These are phyloP conservation scores for Blakeslea trispora DNA, from an alignment of 371 early-diverging fungal species.

Conservation along the genomic window DNA sequence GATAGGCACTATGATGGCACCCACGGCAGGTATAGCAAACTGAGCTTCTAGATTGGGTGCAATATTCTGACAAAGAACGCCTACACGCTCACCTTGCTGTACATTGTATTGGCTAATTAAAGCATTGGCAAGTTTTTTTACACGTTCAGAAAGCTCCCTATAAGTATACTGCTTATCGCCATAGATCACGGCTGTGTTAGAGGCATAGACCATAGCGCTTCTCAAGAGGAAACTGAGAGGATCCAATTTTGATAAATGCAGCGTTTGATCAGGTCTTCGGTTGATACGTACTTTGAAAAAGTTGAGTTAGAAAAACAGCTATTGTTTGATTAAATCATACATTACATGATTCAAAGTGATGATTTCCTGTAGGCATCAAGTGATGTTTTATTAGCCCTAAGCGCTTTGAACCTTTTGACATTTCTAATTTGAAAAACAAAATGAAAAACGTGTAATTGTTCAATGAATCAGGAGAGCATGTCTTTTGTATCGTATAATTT, in stretches of 20 bases:
- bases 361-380: conserved; percentile 9
- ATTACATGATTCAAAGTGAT: conserved; percentile 19
- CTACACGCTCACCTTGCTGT: conserved; percentile 51
- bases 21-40: conserved; percentile 64
- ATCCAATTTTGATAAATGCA: conserved; percentile 33
- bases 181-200: conserved; percentile 54
- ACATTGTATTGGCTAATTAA: conserved; percentile 30
- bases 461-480: background rate
- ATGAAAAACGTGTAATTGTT: background rate
- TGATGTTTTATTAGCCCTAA: conserved; percentile 14
- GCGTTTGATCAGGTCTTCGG: conserved; percentile 25
- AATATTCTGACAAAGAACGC: conserved; percentile 63
- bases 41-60: conserved; percentile 63
- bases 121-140: conserved; percentile 45
- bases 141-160: conserved; percentile 43
- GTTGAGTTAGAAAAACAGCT: no score
- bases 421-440: background rate
- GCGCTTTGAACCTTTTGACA: conserved; percentile 1
- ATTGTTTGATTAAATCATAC: no score
- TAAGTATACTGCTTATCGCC: conserved; percentile 43
- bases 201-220: conserved; percentile 51
- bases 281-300: conserved; percentile 40
- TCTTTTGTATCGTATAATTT: no score
- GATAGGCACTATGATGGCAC: conserved; percentile 64
- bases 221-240: conserved; percentile 58